These are phyloP conservation scores for Cyberlindnera bimundalis DNA, from an alignment of 805 yeast species.

Conservation along the genomic window DNA sequence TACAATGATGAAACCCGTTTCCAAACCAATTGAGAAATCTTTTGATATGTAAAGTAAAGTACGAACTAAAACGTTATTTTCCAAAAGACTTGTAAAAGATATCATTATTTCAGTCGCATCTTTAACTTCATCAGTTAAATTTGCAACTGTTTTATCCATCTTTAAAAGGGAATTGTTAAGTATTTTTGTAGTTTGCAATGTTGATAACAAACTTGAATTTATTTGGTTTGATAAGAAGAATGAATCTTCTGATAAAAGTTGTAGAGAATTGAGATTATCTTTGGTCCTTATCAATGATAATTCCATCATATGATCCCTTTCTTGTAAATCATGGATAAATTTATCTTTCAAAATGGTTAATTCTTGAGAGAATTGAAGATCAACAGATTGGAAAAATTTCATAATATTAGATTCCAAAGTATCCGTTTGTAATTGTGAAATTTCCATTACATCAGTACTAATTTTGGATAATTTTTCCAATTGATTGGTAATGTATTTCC, in stretches of 20 bases:
- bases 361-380: conserved; percentile 9
- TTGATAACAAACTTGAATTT: conserved; percentile 3
- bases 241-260: neutral
- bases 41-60: conserved; percentile 8
- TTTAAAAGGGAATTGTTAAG: conserved; percentile 9
- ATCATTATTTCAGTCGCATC: conserved; percentile 11
- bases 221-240: conserved; percentile 1
- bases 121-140: conserved; percentile 6
- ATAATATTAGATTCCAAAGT: conserved; percentile 13
- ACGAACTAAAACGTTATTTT: conserved; percentile 14
- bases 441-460: conserved; percentile 16
- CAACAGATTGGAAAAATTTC: conserved; percentile 11
- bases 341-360: conserved; percentile 10
- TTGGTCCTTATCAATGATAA: conserved; percentile 6
- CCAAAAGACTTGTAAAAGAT: conserved; percentile 10
- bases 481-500: conserved; percentile 13
- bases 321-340: conserved; percentile 17
- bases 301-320: conserved; percentile 11
- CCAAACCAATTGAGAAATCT: conserved; percentile 4
- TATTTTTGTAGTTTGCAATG: conserved; percentile 1
- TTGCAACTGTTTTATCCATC: conserved; percentile 9
- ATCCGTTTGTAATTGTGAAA: conserved; percentile 12
- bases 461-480: conserved; percentile 16
- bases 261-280: neutral
- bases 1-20: conserved; percentile 5